Conservation (phyloP, 2,329 filamentous ascomycete species). For the Diaporthe eres region DNA sequence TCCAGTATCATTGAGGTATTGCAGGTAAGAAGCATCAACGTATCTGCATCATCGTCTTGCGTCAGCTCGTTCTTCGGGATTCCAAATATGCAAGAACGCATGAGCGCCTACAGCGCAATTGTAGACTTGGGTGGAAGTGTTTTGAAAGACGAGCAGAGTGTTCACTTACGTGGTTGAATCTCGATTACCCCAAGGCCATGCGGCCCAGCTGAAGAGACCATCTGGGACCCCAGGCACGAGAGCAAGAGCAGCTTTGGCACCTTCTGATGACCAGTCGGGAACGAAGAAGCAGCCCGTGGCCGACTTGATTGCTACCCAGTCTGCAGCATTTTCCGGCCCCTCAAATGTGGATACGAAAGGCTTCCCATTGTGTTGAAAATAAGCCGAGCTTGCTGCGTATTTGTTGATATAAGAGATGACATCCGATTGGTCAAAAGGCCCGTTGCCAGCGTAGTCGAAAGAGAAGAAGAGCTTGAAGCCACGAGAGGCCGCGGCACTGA, state of each 20-base stretch:
- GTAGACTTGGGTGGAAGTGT: background rate
- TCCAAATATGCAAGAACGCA: too few species aligned
- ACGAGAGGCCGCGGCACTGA: conserved; percentile 45
- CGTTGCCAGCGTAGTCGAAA: conserved; percentile 55
- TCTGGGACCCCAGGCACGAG: conserved; percentile 46
- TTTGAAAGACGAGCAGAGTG: conserved; percentile 16
- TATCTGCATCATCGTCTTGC: background rate
- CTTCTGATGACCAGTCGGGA: conserved; percentile 61
- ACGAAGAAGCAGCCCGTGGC: conserved; percentile 56
- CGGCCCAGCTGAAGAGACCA: conserved; percentile 55
- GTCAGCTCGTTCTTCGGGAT: background rate
- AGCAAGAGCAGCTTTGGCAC: conserved; percentile 46
- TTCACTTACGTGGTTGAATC: conserved; percentile 52
- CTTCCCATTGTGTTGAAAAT: conserved; percentile 48
- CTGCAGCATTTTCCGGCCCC: conserved; percentile 55
- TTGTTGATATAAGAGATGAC: conserved; percentile 48
- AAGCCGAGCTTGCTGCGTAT: conserved; percentile 46
- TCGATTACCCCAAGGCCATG: conserved; percentile 52
- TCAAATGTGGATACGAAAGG: conserved; percentile 68
- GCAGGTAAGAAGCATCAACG: conserved; percentile 52
- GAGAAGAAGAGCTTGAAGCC: conserved; percentile 56
- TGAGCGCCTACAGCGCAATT: too few species aligned
- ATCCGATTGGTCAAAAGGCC: conserved; percentile 46
- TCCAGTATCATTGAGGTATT: conserved; percentile 45
- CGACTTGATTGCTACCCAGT: conserved; percentile 60